Percentiles rank a stretch among this genome's conserved stretches.
Conservation (phyloP, 179 eudicot genomes). For the Gypsophila paniculata region DNA sequence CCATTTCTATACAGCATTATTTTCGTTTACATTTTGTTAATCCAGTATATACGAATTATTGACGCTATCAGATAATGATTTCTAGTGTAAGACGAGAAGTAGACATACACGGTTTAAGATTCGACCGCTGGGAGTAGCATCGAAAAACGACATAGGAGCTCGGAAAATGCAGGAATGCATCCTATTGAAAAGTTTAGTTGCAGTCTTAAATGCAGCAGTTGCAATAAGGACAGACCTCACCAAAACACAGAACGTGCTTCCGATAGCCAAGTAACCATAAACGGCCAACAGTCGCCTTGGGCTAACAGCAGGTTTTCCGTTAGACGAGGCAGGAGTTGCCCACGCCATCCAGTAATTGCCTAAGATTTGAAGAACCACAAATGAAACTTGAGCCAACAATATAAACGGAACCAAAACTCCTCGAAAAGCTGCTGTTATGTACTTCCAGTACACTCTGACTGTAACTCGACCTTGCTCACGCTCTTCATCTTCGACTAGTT, state of each 20-base stretch:
- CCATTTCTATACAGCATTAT: too few species aligned
- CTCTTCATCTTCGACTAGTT: slow-evolving; percentile 89
- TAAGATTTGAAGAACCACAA: slow-evolving; percentile 51
- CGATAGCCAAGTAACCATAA: slow-evolving; percentile 63
- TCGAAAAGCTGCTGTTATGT: slow-evolving; percentile 63
- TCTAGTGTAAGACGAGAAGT: neutral
- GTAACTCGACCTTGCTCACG: slow-evolving; percentile 84
- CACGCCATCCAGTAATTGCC: slow-evolving; percentile 97
- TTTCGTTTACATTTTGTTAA: too few species aligned
- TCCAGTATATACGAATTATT: too few species aligned
- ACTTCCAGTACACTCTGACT: slow-evolving; percentile 75
- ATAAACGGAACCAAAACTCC: slow-evolving; percentile 71
- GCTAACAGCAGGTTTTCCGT: slow-evolving; percentile 37
- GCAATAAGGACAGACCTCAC: slow-evolving; percentile 39
- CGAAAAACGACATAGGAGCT: slow-evolving; percentile 79
- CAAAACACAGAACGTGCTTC: slow-evolving; percentile 60
- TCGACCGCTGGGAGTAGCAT: slow-evolving; percentile 76
- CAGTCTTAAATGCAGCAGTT: slow-evolving; percentile 50
- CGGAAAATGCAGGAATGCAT: slow-evolving; percentile 65
- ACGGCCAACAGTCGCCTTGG: slow-evolving; percentile 52
- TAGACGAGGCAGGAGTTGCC: slow-evolving; percentile 79
- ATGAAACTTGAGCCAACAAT: slow-evolving; percentile 41
- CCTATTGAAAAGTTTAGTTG: slow-evolving; percentile 49
- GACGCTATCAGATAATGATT: neutral
- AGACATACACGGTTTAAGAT: slow-evolving; percentile 54